A percentile compares a stretch with the other conserved stretches of the same genome.
phyloP scores from a whole-genome alignment of 2,329 filamentous ascomycete genomes.

The Peltaster fructicola region DNA sequence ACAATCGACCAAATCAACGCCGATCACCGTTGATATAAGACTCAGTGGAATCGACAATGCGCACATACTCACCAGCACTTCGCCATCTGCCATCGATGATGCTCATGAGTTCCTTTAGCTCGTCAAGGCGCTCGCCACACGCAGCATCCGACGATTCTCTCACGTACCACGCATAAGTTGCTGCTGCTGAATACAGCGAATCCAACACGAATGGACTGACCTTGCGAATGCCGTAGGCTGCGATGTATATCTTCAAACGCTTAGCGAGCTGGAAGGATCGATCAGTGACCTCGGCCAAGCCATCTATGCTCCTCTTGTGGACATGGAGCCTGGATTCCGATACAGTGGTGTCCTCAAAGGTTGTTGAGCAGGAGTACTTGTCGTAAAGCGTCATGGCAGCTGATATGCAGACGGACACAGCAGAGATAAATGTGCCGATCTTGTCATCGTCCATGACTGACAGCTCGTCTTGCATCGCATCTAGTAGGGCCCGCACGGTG shows the following conservation, averaged over 20 bases:
- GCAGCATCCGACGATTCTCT: slow-evolving; percentile 15
- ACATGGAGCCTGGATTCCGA: slow-evolving; percentile 19
- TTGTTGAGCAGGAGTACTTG: slow-evolving; percentile 18
- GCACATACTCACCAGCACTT: slow-evolving; percentile 13
- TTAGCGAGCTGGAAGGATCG: slow-evolving; percentile 8
- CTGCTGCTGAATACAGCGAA: slow-evolving; percentile 19
- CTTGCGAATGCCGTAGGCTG: slow-evolving; percentile 4
- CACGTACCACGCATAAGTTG: slow-evolving; percentile 19
- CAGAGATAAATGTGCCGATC: no score
- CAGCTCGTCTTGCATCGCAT: slow-evolving; percentile 14
- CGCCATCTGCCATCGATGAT: slow-evolving; percentile 10
- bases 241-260: slow-evolving; percentile 5
- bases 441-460: no score
- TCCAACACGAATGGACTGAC: slow-evolving; percentile 15
- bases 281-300: slow-evolving; percentile 7
- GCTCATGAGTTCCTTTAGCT: slow-evolving; percentile 11
- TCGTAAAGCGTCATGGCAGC: slow-evolving; percentile 18
- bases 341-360: slow-evolving; percentile 10
- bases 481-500: slow-evolving; percentile 16
- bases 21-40: no score
- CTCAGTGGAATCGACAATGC: no score
- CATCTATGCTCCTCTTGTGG: slow-evolving; percentile 18
- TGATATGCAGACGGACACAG: slow-evolving; percentile 20
- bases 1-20: no score
- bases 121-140: slow-evolving; percentile 7